Conservation (phyloP, 257 asterid genomes). For the Gentiana macrophylla region DNA sequence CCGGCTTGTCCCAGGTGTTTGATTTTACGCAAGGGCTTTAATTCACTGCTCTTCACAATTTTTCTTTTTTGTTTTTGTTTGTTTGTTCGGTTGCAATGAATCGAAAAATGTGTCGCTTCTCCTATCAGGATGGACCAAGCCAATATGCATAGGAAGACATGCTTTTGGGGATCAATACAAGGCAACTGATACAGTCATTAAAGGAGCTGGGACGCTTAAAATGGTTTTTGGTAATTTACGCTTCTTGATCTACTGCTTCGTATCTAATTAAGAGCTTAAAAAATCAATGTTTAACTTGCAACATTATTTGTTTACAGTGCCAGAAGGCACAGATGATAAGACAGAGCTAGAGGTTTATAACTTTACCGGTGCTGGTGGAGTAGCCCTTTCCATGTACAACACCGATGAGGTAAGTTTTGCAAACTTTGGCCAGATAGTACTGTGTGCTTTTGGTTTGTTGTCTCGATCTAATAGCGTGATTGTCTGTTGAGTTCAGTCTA, state of each 20-base stretch:
- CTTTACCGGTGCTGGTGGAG: constrained; percentile 97
- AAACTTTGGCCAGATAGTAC: neutral
- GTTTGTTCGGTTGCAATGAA: constrained; percentile 2
- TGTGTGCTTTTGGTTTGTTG: neutral
- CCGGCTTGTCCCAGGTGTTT: constrained; percentile 78
- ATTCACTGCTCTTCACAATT: too few relatives aligned
- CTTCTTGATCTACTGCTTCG: neutral
- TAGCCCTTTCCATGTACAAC: constrained; percentile 96
- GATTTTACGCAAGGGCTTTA: neutral
- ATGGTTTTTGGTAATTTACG: constrained; percentile 67
- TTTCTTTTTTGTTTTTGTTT: neutral
- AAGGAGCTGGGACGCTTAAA: constrained; percentile 94
- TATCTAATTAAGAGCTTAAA: neutral
- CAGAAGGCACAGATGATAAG: constrained; percentile 69
- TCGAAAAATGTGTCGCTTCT: constrained; percentile 8
- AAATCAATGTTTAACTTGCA: neutral
- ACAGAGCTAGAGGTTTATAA: constrained; percentile 79
- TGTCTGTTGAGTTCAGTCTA: constrained; percentile 44
- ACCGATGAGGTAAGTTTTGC: constrained; percentile 81
- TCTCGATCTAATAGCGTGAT: neutral
- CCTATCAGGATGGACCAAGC: constrained; percentile 84
- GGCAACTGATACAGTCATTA: constrained; percentile 89
- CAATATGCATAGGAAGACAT: constrained; percentile 98
- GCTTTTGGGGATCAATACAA: constrained; percentile 97
- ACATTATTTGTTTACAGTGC: constrained; percentile 37